Evolutionary conservation across 345 rosid genomes (phyloP).

Genomic region (Boechera divaricarpa): DNA sequence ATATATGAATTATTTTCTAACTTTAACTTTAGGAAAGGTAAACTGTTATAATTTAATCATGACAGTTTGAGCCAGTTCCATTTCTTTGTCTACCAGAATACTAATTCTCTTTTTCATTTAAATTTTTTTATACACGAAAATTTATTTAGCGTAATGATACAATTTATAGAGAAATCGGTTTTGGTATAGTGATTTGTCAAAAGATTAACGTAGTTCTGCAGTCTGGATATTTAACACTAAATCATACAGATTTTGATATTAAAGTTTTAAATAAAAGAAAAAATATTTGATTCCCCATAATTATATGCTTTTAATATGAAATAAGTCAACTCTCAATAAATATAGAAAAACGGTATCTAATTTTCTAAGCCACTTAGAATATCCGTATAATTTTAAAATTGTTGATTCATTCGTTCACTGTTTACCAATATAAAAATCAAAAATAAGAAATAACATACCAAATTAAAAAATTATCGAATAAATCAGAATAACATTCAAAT

Average conservation of each 20-base stretch:
- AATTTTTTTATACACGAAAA: not conserved
- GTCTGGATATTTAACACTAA: not conserved
- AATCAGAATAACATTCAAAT: not conserved
- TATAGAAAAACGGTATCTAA: not conserved
- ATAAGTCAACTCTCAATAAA: slow-evolving; percentile 18
- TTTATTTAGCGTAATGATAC: not conserved
- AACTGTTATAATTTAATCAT: slow-evolving; percentile 2
- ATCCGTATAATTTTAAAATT: slow-evolving; percentile 5
- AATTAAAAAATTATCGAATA: not conserved
- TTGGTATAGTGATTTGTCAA: not conserved
- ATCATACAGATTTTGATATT: no score
- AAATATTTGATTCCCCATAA: not conserved
- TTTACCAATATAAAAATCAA: not conserved
- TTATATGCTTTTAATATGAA: not conserved
- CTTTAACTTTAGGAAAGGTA: slow-evolving; percentile 30
- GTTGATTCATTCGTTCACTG: not conserved
- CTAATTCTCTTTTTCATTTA: not conserved
- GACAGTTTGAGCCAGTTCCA: slow-evolving; percentile 15
- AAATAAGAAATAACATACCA: not conserved
- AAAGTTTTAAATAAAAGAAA: no score
- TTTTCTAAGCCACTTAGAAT: not conserved
- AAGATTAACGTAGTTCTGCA: not conserved
- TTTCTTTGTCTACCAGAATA: slow-evolving; percentile 8
- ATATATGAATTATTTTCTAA: slow-evolving; percentile 4
- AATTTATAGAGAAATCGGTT: not conserved